These are phyloP conservation scores for Cytospora mali DNA, from an alignment of 2,329 filamentous ascomycete species.

Conservation along the genomic window DNA sequence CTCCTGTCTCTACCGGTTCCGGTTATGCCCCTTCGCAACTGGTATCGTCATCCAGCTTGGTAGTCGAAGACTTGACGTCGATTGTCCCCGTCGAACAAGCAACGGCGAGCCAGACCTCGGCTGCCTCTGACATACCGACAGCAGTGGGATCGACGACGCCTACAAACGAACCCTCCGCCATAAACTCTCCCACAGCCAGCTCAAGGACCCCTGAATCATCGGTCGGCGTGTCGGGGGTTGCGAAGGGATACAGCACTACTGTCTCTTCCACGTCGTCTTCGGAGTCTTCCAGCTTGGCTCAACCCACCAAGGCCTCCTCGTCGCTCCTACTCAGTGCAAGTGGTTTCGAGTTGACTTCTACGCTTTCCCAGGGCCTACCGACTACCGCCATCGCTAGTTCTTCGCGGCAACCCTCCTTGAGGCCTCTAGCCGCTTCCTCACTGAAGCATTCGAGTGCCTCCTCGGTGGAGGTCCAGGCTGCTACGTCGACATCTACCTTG, in stretches of 20 bases:
- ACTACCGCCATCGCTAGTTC: background rate
- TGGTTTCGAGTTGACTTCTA: constrained; percentile 7
- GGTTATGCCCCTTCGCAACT: background rate
- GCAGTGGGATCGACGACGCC: background rate
- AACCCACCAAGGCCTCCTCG: background rate
- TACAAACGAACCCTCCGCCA: background rate
- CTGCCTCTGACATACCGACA: background rate
- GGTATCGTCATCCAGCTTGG: background rate
- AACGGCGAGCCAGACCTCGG: background rate
- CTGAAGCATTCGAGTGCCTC: background rate
- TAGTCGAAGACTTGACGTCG: background rate
- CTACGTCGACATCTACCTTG: background rate
- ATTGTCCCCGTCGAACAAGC: background rate
- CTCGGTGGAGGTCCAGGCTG: background rate
- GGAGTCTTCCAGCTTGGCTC: background rate
- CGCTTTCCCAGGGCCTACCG: background rate
- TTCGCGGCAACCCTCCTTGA: background rate
- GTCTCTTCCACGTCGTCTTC: constrained; percentile 1
- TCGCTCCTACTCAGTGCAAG: constrained; percentile 2
- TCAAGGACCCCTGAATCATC: background rate
- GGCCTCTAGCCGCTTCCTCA: constrained; percentile 3
- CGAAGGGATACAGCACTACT: background rate
- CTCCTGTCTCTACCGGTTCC: background rate
- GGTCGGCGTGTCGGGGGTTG: background rate
- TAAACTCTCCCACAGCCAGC: background rate